Conservation (phyloP, 257 asterid genomes). For the Anisodus acutangulus region DNA sequence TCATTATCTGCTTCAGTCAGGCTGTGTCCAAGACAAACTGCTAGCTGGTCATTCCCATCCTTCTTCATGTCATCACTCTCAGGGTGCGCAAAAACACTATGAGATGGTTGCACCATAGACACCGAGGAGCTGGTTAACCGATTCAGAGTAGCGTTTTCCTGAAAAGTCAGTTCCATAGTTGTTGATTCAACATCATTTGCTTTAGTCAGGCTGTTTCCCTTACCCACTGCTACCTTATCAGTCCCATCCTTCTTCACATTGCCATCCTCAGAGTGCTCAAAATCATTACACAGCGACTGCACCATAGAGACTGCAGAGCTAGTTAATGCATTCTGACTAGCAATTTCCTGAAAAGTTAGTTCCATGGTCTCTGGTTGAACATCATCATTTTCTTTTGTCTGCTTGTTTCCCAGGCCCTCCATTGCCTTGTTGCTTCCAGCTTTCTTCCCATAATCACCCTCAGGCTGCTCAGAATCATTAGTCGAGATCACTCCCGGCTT, state of each 20-base stretch:
- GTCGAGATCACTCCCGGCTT: constrained; percentile 41
- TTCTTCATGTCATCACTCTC: constrained; percentile 24
- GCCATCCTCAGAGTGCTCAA: constrained; percentile 33
- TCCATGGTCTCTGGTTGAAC: constrained; percentile 46
- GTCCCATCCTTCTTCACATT: constrained; percentile 20
- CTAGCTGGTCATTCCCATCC: constrained; percentile 38
- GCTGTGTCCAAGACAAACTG: constrained; percentile 16
- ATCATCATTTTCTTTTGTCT: constrained; percentile 46
- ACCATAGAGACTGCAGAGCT: constrained; percentile 59
- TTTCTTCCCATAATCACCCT: constrained; percentile 42
- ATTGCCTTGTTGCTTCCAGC: constrained; percentile 46
- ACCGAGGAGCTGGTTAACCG: constrained; percentile 6
- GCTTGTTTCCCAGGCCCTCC: constrained; percentile 36
- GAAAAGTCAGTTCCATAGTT: constrained; percentile 13
- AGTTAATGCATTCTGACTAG: constrained; percentile 43
- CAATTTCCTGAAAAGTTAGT: constrained; percentile 54
- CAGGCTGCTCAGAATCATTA: constrained; percentile 46
- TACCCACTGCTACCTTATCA: constrained; percentile 37
- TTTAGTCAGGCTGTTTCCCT: neutral
- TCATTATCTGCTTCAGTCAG: constrained; percentile 10
- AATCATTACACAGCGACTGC: constrained; percentile 60
- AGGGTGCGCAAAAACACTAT: constrained; percentile 47
- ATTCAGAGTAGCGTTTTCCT: constrained; percentile 21
- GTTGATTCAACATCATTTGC: constrained; percentile 19
- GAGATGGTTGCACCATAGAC: constrained; percentile 51